Evolutionary conservation across 2,329 filamentous ascomycete species (phyloP).

Genomic region (Fusarium newnesense): DNA sequence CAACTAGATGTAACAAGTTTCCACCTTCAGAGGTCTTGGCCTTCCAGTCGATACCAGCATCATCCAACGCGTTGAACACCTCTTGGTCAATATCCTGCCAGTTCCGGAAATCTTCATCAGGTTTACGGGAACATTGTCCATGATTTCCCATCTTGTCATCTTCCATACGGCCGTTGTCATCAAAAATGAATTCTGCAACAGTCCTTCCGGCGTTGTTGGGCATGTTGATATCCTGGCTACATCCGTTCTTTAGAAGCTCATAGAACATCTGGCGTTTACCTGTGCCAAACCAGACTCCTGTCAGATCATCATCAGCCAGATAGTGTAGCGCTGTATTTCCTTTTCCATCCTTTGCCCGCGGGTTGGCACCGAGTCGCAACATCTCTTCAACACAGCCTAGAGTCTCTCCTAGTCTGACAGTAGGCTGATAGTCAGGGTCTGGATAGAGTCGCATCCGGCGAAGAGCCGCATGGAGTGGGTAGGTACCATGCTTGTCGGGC

Average conservation of each 20-base stretch:
- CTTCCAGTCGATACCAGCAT: neutral
- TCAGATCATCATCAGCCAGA: neutral
- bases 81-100: accelerated
- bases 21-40: neutral
- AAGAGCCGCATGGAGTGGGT: neutral
- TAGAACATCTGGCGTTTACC: neutral
- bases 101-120: accelerated
- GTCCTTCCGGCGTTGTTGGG: neutral
- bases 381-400: neutral
- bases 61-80: accelerated
- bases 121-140: no score
- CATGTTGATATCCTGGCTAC: neutral
- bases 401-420: neutral
- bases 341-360: neutral
- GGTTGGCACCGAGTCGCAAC: neutral
- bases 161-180: neutral
- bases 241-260: accelerated
- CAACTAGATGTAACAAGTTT: neutral
- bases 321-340: neutral
- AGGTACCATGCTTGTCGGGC: no score
- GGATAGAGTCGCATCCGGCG: neutral
- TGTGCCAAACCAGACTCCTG: accelerated
- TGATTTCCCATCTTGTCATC: neutral
- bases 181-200: neutral
- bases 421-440: no score